Base-by-base conservation (phyloP, 139 green algal species). In the Picochlorum costavermella region DNA sequence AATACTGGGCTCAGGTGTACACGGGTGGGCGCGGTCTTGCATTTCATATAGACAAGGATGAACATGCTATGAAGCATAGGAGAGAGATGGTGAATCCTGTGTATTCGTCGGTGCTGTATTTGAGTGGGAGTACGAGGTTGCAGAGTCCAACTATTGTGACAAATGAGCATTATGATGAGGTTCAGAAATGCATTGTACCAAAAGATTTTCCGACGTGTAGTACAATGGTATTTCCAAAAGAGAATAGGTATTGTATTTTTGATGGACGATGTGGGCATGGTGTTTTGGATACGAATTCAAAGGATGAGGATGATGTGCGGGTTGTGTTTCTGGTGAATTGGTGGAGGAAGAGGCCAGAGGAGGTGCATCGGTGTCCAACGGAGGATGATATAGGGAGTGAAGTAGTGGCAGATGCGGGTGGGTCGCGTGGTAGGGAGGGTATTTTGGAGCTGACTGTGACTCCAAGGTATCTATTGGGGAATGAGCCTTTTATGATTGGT, bases 11-110 rank as follows among this genome's bases (percentile, higher is more conserved):
- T 20, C 81, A 87, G 71, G 70, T 82, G 58, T 89, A 89, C 26
- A 57, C 80, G 57, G 56, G 60, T n/a, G 83, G 83, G 5, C 56
- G 62, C 11, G 83, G 83, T n/a, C 69, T 89, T 23, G 74, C 45
- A 4, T 89, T 89, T 44, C 83, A 89, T 61, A 87, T 89, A 63
- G 83, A 89, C 67, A 89, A 89, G 56, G 83, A 89, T 44, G 83
- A 89, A 60, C 49, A 78, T 28, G 29, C 63, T n/a, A 63, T 88
- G 59, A 63, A 56, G 23, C 45, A 57, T 10, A 43, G 65, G 11
- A 56, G 73, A 3, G 16, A 53, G 20, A 87, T 86, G 76, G 23
- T 46, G 16, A 76, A 81, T 20, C 83, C 83, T 14, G 33, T 81
- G 2, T 57, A 77, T 50, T 87, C 78, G 3, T 81, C 69, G 17